Evolutionary conservation across 257 asterid genomes (phyloP), one percentile per base, ranked within the genome.

Genomic region (Schizonepeta tenuifolia): DNA sequence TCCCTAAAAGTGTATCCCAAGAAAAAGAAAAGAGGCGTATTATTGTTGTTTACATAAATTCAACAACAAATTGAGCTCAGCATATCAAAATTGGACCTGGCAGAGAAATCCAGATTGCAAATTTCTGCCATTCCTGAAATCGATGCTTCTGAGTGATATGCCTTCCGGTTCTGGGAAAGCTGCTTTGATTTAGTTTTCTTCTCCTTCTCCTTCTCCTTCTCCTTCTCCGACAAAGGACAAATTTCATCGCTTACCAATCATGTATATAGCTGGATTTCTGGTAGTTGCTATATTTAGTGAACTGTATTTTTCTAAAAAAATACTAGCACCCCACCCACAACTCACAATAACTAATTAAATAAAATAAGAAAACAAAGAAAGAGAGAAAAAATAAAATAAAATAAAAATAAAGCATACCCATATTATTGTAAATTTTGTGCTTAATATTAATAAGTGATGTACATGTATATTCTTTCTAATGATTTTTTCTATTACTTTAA

Each of bases 111-210:
- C 44, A 55, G 8, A 31, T 22, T 49, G 67, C 61, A 64, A 54
- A 43, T 46, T 71, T 53, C 83, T 71, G 81, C 43, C 56, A 74
- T 40, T 53, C 67, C 79, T 33, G 83, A 74, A 75, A 77, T 51
- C 78, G 83, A 81, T 65, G 74, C 56, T 21, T n/a, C 58, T 28
- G 26, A 44, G 57, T 2, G 71, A 44, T 46, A 77, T 6, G 63
- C 56, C 44, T 28, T 51, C 65, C 14, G 31, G 31, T 7, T 14
- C 43, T 17, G 53, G 22, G 15, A n/a, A 8, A 35, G 40, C 10
- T 62, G 24, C 9, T 56, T 57, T 60, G 6, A 1, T 38, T 64
- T 33, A 49, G 26, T 63, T 70, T 50, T 50, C 58, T 61, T 15
- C 43, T 38, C 35, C 18, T n/a, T n/a, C n/a, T n/a, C n/a, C 58